Percentiles rank a stretch among this genome's conserved stretches.
These are phyloP conservation scores for Diaporthe citrichinensis DNA, from an alignment of 2,329 filamentous ascomycete species.

Conservation along the genomic window DNA sequence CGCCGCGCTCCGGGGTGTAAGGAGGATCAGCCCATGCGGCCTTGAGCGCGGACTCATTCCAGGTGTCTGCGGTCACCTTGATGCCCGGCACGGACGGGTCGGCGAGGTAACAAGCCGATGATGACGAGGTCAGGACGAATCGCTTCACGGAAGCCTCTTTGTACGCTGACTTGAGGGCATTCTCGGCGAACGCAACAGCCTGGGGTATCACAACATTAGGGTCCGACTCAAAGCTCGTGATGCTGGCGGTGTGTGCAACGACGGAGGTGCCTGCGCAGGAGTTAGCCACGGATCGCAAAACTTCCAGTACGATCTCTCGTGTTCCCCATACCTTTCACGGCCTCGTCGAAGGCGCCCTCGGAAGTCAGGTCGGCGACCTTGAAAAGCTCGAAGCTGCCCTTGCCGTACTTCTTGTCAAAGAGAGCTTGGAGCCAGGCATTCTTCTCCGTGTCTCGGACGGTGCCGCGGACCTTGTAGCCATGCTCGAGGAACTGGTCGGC, in stretches of 20 bases:
- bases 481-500: constrained; percentile 52
- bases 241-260: background rate
- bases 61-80: constrained; percentile 51
- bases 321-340: constrained; percentile 2
- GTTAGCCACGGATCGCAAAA: background rate
- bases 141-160: constrained; percentile 12
- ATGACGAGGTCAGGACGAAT: constrained; percentile 23
- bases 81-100: constrained; percentile 48
- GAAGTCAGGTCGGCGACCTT: constrained; percentile 49
- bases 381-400: constrained; percentile 47
- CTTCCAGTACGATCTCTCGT: background rate
- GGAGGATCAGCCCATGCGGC: background rate
- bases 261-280: background rate
- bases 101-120: background rate
- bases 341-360: constrained; percentile 18
- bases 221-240: background rate
- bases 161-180: constrained; percentile 6
- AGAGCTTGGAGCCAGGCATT: constrained; percentile 46
- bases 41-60: constrained; percentile 44
- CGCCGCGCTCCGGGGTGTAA: background rate
- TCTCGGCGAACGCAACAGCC: background rate
- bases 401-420: constrained; percentile 48
- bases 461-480: constrained; percentile 57
- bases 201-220: constrained; percentile 1
- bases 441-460: constrained; percentile 52